Conservation (phyloP, 257 asterid species). For the Gentiana dahurica region DNA sequence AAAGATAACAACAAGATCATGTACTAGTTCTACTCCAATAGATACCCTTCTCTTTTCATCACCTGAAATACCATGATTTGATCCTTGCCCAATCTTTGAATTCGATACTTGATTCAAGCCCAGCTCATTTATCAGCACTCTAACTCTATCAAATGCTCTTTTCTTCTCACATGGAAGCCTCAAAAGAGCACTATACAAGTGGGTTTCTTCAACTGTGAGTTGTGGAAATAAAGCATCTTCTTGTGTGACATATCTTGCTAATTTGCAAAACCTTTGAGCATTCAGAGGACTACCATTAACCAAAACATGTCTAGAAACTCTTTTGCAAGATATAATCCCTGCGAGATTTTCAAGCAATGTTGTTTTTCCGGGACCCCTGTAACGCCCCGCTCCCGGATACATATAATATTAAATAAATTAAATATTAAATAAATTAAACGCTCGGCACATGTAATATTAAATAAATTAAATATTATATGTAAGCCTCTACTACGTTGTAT, state of each 20-base stretch:
- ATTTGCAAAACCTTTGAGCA: slow-evolving; percentile 28
- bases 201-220: slow-evolving; percentile 75
- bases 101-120: slow-evolving; percentile 52
- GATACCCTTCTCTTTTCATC: slow-evolving; percentile 78
- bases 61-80: slow-evolving; percentile 63
- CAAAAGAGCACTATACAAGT: slow-evolving; percentile 54
- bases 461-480: no score
- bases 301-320: no score
- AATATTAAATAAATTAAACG: no score
- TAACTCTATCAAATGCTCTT: not conserved
- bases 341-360: no score
- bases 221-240: not conserved
- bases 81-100: slow-evolving; percentile 49
- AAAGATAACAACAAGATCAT: slow-evolving; percentile 52
- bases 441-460: no score
- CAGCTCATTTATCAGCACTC: slow-evolving; percentile 47
- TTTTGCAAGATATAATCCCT: no score
- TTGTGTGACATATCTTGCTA: slow-evolving; percentile 9
- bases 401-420: no score
- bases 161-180: slow-evolving; percentile 17
- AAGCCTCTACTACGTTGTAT: no score
- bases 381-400: no score
- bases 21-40: slow-evolving; percentile 73
- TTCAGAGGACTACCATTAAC: not conserved
- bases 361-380: no score